Base-by-base conservation (phyloP, 163 green algal genomes). In the Volvox carteri region DNA sequence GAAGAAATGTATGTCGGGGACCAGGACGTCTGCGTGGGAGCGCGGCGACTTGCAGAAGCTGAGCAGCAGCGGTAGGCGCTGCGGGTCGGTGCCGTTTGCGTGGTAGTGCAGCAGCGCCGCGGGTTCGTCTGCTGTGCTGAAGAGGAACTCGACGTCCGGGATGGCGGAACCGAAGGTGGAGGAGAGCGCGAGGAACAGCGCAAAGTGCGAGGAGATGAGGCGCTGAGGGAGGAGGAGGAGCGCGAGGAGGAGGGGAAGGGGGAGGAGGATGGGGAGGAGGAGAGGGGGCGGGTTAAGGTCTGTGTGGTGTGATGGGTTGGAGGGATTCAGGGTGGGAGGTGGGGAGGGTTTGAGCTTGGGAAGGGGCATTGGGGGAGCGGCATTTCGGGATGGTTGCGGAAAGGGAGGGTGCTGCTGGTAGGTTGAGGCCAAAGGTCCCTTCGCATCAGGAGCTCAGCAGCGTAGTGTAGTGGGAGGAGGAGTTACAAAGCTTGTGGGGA, bases 1-100 rank as follows among this genome's bases (percentile, higher is more conserved):
- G 60, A 75, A 72, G 77, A 90, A 90, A 77, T 90, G 86, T 0
- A 90, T 65, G 65, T 90, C 86, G 11, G 86, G 86, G 25, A 90
- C 77, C 28, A 90, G 76, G 4, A 90, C 33, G 65, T 90, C 86
- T 4, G 60, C 76, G n/a, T 84, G 39, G 21, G 50, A 76, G 56
- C 21, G 18, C 19, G 44, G 42, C 2, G 39, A 75, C 46, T 86
- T 86, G 62, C 72, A 84, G 77, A 90, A 86, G 50, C 75, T 79
- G 44, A 86, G 76, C n/a, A 90, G 58, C 0, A 25, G 44, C 0
- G 75, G 85, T 60, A 83, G 60, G 23, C 25, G 42, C 11, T 56
- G 7, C 0, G 73, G 54, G 35, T 54, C 14, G 12, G 33, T 62
- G 74, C 74, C 54, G 84, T 86, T 79, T n/a, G 33, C 42, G 42